A percentile compares a stretch with the other conserved stretches of the same genome.
Evolutionary conservation across 1,139 yeast species (phyloP).

Genomic region (Yarrowia galli): DNA sequence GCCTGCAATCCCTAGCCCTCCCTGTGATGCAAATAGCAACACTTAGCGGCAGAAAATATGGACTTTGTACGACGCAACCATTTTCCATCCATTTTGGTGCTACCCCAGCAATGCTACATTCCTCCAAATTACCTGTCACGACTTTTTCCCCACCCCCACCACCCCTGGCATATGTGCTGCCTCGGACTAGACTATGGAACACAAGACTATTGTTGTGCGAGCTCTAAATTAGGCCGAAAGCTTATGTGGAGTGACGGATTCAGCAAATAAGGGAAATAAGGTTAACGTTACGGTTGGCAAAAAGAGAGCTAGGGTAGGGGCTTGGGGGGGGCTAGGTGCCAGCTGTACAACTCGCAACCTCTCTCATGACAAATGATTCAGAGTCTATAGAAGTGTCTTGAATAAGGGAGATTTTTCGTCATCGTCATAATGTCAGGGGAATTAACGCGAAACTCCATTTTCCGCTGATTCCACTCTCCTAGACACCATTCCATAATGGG

Average conservation of each 20-base stretch:
- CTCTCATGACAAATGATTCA: background rate
- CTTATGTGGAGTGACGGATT: conserved; percentile 10
- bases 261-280: background rate
- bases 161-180: conserved; percentile 24
- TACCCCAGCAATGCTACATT: background rate
- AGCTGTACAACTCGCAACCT: conserved; percentile 2
- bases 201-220: conserved; percentile 30
- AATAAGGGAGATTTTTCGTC: too few species aligned
- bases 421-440: too few species aligned
- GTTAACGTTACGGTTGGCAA: conserved; percentile 1
- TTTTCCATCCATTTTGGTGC: background rate
- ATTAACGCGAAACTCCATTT: too few species aligned
- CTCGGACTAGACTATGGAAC: conserved; percentile 16
- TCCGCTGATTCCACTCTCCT: background rate
- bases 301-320: conserved; percentile 18
- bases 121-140: background rate
- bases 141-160: background rate
- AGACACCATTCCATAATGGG: conserved; percentile 3
- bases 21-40: too few species aligned
- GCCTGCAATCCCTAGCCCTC: too few species aligned
- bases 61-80: too few species aligned
- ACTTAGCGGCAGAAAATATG: too few species aligned
- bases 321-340: conserved; percentile 1
- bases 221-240: conserved; percentile 30
- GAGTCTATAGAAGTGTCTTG: too few species aligned